A percentile compares a stretch with the other conserved stretches of the same genome.
phyloP scores from a whole-genome alignment of 1,284 basidiomycete genomes.

The Cutaneotrichosporon cyanovorans region DNA sequence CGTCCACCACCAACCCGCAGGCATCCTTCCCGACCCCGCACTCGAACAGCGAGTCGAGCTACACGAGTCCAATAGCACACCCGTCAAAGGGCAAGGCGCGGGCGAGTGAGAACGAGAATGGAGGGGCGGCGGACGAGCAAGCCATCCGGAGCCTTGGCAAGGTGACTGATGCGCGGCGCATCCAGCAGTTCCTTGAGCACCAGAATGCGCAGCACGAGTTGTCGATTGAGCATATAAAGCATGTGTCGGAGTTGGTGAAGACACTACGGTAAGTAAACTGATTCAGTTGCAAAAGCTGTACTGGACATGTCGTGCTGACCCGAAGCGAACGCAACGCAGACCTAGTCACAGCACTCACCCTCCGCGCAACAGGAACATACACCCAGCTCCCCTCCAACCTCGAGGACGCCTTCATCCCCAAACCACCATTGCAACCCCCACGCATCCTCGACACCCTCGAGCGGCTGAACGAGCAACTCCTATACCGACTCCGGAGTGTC shows the following conservation, averaged over 20 bases:
- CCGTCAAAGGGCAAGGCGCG: constrained; percentile 24
- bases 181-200: constrained; percentile 37
- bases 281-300: neutral
- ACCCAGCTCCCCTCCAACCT: constrained; percentile 29
- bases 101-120: constrained; percentile 8
- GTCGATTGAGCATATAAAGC: constrained; percentile 31
- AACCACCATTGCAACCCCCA: constrained; percentile 25
- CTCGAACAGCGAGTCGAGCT: constrained; percentile 30
- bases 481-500: constrained; percentile 33
- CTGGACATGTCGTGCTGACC: neutral
- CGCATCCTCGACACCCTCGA: constrained; percentile 26
- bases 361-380: constrained; percentile 30
- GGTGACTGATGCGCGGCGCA: constrained; percentile 38
- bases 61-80: constrained; percentile 24
- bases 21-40: constrained; percentile 39
- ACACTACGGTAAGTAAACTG: constrained; percentile 26
- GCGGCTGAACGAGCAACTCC: constrained; percentile 34
- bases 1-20: neutral
- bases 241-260: constrained; percentile 30
- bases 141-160: constrained; percentile 26
- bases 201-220: constrained; percentile 39
- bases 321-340: constrained; percentile 39
- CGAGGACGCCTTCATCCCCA: constrained; percentile 29
- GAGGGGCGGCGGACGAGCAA: constrained; percentile 3
- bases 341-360: constrained; percentile 33